These are phyloP conservation scores for Phytophthora ramorum DNA, from an alignment of 352 stramenopile genomes.

Conservation along the genomic window DNA sequence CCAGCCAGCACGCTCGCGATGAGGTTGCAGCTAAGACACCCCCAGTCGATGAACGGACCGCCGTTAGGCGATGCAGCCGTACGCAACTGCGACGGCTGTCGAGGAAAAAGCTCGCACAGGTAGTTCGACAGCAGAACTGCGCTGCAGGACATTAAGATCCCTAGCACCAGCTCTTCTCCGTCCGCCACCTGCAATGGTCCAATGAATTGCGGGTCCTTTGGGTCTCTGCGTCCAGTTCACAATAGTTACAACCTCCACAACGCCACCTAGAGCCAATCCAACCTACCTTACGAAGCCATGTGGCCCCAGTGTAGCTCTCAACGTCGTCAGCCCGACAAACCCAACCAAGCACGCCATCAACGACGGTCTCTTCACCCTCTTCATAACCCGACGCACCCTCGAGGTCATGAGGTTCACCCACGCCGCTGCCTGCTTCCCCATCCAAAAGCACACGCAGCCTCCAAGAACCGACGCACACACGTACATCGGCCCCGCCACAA, in stretches of 20 bases:
- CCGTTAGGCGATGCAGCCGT: constrained; percentile 25
- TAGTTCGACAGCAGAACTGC: constrained; percentile 63
- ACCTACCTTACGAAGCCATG: constrained; percentile 71
- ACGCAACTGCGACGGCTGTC: constrained; percentile 17
- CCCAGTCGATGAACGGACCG: constrained; percentile 56
- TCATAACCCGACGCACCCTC: constrained; percentile 15
- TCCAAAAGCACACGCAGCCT: constrained; percentile 62
- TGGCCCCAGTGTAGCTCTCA: constrained; percentile 55
- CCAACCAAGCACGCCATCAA: constrained; percentile 34
- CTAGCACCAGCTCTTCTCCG: constrained; percentile 69
- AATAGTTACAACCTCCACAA: background rate
- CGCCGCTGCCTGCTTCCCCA: constrained; percentile 48
- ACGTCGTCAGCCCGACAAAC: constrained; percentile 51
- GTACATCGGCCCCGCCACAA: constrained; percentile 63
- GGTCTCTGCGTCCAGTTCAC: constrained; percentile 55
- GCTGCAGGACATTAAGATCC: constrained; percentile 80
- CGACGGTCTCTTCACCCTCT: constrained; percentile 36
- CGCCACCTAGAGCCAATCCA: background rate
- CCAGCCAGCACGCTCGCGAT: constrained; percentile 55
- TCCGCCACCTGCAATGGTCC: constrained; percentile 65
- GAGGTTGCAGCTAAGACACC: constrained; percentile 65
- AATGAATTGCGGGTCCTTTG: constrained; percentile 82
- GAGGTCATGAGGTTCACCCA: constrained; percentile 21
- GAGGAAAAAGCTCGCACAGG: constrained; percentile 41
- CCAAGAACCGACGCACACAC: constrained; percentile 57